phyloP scores from a whole-genome alignment of 495 filamentous ascomycete species.

The Cercophora scortea region DNA sequence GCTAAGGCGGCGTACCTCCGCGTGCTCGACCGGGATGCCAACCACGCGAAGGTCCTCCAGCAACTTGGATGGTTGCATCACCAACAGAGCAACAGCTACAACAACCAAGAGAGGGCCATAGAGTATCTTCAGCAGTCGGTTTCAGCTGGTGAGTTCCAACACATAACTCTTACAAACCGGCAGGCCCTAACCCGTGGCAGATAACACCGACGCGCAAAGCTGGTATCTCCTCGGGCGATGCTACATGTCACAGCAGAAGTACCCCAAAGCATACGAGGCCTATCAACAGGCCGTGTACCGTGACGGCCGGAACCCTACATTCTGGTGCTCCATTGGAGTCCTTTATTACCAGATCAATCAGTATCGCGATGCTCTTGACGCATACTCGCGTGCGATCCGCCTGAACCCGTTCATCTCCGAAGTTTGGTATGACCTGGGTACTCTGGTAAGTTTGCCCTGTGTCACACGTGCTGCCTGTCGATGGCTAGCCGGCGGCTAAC shows the following conservation, averaged over 20 bases:
- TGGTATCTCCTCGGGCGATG: conserved; percentile 97
- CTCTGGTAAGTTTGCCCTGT: conserved; percentile 61
- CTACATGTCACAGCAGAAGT: conserved; percentile 99
- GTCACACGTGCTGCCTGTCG: background rate
- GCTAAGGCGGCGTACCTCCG: conserved; percentile 88
- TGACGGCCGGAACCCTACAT: conserved; percentile 95
- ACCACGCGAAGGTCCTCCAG: conserved; percentile 96
- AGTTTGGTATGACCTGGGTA: conserved; percentile 98
- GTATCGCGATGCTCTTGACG: conserved; percentile 96
- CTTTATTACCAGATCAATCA: conserved; percentile 99
- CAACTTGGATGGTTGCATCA: conserved; percentile 98
- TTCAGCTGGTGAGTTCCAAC: conserved; percentile 62
- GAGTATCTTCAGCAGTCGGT: conserved; percentile 98
- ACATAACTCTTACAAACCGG: background rate
- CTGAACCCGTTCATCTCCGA: conserved; percentile 98
- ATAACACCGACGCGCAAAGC: conserved; percentile 91
- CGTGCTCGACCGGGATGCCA: conserved; percentile 90
- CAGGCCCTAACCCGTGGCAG: conserved; percentile 45
- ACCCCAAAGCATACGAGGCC: conserved; percentile 97
- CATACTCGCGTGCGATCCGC: conserved; percentile 95
- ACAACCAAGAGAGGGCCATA: conserved; percentile 90
- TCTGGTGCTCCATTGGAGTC: conserved; percentile 99
- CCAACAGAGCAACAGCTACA: conserved; percentile 82
- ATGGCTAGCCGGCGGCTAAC: conserved; percentile 14
- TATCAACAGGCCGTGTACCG: conserved; percentile 99